Evolutionary conservation across 306 rosid genomes (phyloP).

Genomic region (Chamaecrista fasciculata): DNA sequence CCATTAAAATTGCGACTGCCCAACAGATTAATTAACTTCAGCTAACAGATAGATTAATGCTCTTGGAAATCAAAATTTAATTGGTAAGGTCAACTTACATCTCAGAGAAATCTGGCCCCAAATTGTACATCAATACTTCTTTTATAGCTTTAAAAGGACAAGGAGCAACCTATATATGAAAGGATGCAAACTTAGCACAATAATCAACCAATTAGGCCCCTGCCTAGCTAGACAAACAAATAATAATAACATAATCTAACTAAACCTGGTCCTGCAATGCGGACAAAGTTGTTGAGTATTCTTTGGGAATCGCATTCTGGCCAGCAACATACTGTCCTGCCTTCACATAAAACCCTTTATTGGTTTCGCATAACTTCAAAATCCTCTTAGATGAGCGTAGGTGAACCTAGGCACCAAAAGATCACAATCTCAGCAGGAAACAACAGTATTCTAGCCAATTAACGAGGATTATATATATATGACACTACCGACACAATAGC

Average conservation of each 20-base stretch:
- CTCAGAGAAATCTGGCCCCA: constrained; percentile 62
- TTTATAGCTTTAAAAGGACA: constrained; percentile 58
- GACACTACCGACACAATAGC: neutral
- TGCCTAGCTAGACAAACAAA: neutral
- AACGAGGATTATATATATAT: neutral
- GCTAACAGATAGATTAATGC: neutral
- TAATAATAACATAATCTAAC: neutral
- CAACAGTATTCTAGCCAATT: neutral
- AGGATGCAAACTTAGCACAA: constrained; percentile 30
- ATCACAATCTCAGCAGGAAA: constrained; percentile 19
- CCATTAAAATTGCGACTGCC: neutral
- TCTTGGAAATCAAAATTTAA: constrained; percentile 17
- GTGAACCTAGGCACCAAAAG: constrained; percentile 59
- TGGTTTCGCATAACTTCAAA: constrained; percentile 68
- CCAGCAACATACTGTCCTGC: constrained; percentile 89
- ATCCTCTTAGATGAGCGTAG: constrained; percentile 70
- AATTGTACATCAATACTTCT: constrained; percentile 51
- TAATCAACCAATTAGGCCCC: constrained; percentile 14
- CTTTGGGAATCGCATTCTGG: constrained; percentile 64
- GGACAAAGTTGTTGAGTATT: constrained; percentile 70
- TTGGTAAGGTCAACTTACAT: constrained; percentile 51
- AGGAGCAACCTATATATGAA: constrained; percentile 71
- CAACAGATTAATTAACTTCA: neutral
- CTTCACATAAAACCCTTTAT: constrained; percentile 88
- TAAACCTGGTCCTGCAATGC: constrained; percentile 76